Base-by-base conservation (phyloP, 192 early-diverging fungal genomes). In the Gamsiella multidivaricata region DNA sequence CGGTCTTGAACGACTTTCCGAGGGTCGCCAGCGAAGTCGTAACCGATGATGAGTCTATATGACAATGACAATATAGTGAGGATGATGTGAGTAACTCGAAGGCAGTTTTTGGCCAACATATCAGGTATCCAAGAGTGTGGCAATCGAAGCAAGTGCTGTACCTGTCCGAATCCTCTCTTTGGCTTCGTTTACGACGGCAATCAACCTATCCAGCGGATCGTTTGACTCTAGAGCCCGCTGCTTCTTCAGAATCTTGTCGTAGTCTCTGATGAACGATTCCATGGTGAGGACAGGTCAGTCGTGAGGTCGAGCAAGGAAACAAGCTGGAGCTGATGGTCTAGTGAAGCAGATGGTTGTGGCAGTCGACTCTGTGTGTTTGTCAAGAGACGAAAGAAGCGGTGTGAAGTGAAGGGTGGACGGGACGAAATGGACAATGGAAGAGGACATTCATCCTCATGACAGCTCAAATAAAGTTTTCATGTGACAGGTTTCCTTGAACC, bases 181-280 rank as follows among this genome's bases (percentile, higher is more conserved):
- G 29, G 80, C 69, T 15, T 79, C 53, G 20, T 84, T 80, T 7
- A 88, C 59, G 11, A 74, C 56, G 22, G 65, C 51, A 29, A 87
- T 86, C 0, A 88, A 63, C 18, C 69, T 58, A 54, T 88, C 84
- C 20, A 91, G 42, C 0, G 81, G 58, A 9, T 69, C 61, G 63
- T 87, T 87, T 54, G 81, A 66, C 32, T 76, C 76, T n/a, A 85
- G 58, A 2, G 73, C 81, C 37, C 65, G 53, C 56, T 92, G 90
- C 80, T 88, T 87, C 69, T 91, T 90, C 25, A 86, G 65, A 20
- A 93, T 81, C 66, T 89, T 91, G 42, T 89, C 84, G 74, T 86
- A 87, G 53, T 91, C 87, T 46, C 85, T 83, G n/a, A 84, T 66
- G 45, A 91, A 83, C 43, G 85, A 65, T 6, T 93, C 91, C 91